A percentile compares a stretch with the other conserved stretches of the same genome.
Conservation (phyloP, 73 alveolate genomes). For the Stentor coeruleus region DNA sequence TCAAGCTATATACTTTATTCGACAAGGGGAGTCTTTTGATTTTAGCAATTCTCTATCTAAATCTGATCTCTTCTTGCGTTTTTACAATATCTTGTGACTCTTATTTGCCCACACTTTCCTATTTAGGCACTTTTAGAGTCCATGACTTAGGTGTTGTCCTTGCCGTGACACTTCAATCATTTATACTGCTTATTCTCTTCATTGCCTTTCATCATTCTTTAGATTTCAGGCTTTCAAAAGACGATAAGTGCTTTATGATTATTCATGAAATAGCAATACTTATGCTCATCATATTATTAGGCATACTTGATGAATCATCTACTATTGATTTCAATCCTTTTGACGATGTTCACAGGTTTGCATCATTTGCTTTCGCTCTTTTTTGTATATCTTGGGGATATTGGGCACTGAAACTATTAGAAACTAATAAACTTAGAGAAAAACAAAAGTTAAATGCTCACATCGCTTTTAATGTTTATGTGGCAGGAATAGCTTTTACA, state of each 20-base stretch:
- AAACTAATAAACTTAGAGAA: no score
- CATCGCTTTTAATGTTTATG: no score
- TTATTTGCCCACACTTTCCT: conserved; percentile 9
- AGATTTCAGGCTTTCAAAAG: neutral
- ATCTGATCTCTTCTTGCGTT: neutral
- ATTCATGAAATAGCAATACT: neutral
- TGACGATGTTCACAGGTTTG: neutral
- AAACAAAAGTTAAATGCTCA: no score
- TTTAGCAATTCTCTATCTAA: neutral
- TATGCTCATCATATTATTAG: neutral
- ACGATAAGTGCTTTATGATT: neutral
- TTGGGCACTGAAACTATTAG: neutral
- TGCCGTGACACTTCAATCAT: neutral
- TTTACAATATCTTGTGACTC: neutral
- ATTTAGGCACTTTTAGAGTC: conserved; percentile 11
- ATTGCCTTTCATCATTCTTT: neutral
- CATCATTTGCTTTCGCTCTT: neutral
- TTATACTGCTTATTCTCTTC: neutral
- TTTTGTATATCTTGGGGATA: neutral
- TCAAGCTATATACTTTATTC: neutral
- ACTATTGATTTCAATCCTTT: neutral
- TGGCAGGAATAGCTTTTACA: neutral
- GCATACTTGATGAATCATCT: neutral
- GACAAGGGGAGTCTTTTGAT: neutral
- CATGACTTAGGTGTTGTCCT: neutral